Evolutionary conservation across 2,329 filamentous ascomycete species (phyloP).

Genomic region (Cladosporium phlei): DNA sequence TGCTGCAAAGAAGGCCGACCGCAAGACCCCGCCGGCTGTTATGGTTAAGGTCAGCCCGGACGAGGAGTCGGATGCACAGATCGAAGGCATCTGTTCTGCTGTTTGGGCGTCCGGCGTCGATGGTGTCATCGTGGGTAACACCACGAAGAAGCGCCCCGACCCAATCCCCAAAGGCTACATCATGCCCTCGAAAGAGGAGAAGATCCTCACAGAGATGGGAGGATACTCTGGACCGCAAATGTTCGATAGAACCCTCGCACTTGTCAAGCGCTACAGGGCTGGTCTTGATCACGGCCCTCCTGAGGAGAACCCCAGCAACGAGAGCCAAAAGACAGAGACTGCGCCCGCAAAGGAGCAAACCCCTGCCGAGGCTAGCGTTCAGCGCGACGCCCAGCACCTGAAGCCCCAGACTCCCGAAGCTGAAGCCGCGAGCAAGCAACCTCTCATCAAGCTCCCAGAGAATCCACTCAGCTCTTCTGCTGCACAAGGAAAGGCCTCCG

Average conservation of each 20-base stretch:
- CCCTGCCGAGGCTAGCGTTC: conserved; percentile 22
- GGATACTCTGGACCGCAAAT: conserved; percentile 89
- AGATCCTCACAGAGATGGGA: conserved; percentile 68
- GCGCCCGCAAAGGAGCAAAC: neutral
- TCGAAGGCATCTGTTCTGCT: conserved; percentile 82
- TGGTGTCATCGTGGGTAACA: conserved; percentile 95
- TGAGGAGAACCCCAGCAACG: conserved; percentile 13
- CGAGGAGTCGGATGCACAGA: conserved; percentile 78
- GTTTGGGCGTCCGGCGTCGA: conserved; percentile 82
- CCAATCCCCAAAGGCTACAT: conserved; percentile 63
- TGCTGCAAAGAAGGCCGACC: conserved; percentile 64
- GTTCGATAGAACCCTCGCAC: conserved; percentile 70
- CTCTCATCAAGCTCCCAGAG: conserved; percentile 30
- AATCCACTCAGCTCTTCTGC: conserved; percentile 11
- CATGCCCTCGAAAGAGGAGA: conserved; percentile 62
- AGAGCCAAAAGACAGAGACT: conserved; percentile 10
- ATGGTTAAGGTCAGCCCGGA: conserved; percentile 99
- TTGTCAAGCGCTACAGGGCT: conserved; percentile 73
- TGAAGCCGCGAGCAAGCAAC: conserved; percentile 27
- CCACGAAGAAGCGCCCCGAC: conserved; percentile 75
- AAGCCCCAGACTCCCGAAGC: conserved; percentile 29
- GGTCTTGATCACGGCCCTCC: conserved; percentile 43
- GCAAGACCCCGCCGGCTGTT: conserved; percentile 70
- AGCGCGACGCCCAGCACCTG: conserved; percentile 28
- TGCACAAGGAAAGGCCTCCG: conserved; percentile 20